These are phyloP conservation scores for Forsythia viridissima DNA, from an alignment of 257 asterid species.

Conservation along the genomic window DNA sequence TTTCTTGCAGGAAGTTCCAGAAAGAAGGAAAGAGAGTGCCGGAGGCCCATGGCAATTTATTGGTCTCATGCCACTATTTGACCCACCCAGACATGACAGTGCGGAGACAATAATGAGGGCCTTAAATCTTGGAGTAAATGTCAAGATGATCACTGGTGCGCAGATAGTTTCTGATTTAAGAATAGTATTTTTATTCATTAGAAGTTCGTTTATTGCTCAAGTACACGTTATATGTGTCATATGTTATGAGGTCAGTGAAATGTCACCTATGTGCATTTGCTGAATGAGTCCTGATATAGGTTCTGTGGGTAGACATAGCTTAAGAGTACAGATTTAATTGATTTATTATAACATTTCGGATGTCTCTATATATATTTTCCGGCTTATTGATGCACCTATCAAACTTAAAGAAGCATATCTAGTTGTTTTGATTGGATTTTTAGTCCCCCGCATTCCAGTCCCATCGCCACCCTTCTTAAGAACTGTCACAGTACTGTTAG, in stretches of 20 bases:
- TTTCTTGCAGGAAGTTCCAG: conserved; percentile 78
- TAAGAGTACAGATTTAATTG: no score
- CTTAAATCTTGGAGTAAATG: conserved; percentile 84
- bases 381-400: no score
- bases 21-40: conserved; percentile 71
- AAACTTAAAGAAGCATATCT: neutral
- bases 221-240: no score
- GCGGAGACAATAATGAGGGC: conserved; percentile 92
- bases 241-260: no score
- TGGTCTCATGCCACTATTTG: conserved; percentile 92
- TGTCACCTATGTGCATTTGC: neutral
- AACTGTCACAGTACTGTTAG: no score
- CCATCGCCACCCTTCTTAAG: no score
- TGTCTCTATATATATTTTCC: no score
- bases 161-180: conserved; percentile 5
- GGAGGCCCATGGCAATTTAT: conserved; percentile 94
- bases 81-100: conserved; percentile 96
- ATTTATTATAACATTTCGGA: no score
- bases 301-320: neutral
- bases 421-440: neutral
- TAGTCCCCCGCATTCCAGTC: no score
- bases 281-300: neutral
- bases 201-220: no score
- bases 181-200: neutral
- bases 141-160: conserved; percentile 89